phyloP scores from a whole-genome alignment of 495 filamentous ascomycete genomes.

The Staphylotrichum longicolle region DNA sequence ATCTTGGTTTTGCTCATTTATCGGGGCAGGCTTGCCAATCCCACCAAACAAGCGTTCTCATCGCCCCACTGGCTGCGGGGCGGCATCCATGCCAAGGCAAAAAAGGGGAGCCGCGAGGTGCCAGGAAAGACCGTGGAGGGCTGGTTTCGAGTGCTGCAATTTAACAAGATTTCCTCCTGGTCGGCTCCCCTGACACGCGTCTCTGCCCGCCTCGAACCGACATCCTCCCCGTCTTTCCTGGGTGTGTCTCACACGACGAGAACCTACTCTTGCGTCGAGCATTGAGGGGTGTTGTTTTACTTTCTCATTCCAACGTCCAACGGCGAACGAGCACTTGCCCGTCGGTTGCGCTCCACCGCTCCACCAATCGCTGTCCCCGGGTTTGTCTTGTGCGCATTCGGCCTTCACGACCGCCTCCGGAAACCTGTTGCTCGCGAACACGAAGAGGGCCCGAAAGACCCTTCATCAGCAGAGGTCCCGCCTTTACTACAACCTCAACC shows the following conservation, averaged over 20 bases:
- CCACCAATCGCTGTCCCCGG: not conserved
- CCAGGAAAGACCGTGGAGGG: conserved; percentile 2
- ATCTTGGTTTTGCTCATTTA: too few species aligned
- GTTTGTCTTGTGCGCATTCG: not conserved
- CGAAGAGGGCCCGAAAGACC: not conserved
- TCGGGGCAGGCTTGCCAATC: not conserved
- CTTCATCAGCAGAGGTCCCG: conserved; percentile 3
- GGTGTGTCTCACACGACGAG: conserved; percentile 9
- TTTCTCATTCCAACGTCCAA: not conserved
- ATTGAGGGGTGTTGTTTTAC: conserved; percentile 6
- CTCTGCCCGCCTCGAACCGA: conserved; percentile 14
- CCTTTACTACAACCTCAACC: not conserved
- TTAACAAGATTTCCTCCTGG: conserved; percentile 32
- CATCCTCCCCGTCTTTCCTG: conserved; percentile 5
- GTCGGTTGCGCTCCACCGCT: conserved; percentile 13
- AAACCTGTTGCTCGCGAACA: conserved; percentile 11
- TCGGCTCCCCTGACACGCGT: conserved; percentile 31
- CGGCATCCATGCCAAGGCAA: conserved; percentile 7
- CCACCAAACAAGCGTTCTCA: not conserved
- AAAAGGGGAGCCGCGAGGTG: conserved; percentile 22
- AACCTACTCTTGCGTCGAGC: conserved; percentile 6
- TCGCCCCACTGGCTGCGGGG: not conserved
- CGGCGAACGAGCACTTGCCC: conserved; percentile 11
- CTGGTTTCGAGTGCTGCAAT: conserved; percentile 32
- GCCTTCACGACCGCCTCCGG: conserved; percentile 8